These are phyloP conservation scores for Oenanthe sinensis DNA, from an alignment of 129 eudicot species.

Conservation along the genomic window DNA sequence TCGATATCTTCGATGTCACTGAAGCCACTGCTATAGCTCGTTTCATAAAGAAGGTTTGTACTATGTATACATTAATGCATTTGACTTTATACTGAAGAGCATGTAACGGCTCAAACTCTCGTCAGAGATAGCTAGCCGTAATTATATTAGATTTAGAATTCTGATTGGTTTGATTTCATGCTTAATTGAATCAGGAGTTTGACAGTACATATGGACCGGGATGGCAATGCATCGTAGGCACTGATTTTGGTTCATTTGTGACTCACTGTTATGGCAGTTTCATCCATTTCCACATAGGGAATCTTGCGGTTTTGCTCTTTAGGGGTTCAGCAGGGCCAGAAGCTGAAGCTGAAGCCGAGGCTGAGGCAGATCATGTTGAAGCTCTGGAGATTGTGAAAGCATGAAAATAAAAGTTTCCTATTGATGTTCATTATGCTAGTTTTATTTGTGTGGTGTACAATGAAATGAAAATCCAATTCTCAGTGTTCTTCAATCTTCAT, in stretches of 20 bases:
- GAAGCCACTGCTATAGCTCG: conserved; percentile 86
- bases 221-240: conserved; percentile 96
- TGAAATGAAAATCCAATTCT: neutral
- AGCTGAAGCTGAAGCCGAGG: conserved; percentile 13
- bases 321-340: conserved; percentile 56
- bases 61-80: neutral
- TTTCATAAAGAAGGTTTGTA: conserved; percentile 60
- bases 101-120: neutral
- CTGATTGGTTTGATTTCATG: neutral
- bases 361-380: conserved; percentile 22
- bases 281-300: conserved; percentile 68
- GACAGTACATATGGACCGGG: conserved; percentile 67
- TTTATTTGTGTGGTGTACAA: neutral
- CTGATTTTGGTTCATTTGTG: conserved; percentile 88
- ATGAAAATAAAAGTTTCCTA: conserved; percentile 11
- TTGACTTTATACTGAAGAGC: neutral
- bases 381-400: conserved; percentile 34
- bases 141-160: neutral
- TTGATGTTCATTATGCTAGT: neutral
- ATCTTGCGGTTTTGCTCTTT: conserved; percentile 72
- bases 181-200: conserved; percentile 48
- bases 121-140: neutral
- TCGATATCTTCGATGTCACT: conserved; percentile 81
- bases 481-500: neutral
- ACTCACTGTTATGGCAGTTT: conserved; percentile 86